phyloP scores from a whole-genome alignment of 352 stramenopile species.

The Nothophytophthora sp. region DNA sequence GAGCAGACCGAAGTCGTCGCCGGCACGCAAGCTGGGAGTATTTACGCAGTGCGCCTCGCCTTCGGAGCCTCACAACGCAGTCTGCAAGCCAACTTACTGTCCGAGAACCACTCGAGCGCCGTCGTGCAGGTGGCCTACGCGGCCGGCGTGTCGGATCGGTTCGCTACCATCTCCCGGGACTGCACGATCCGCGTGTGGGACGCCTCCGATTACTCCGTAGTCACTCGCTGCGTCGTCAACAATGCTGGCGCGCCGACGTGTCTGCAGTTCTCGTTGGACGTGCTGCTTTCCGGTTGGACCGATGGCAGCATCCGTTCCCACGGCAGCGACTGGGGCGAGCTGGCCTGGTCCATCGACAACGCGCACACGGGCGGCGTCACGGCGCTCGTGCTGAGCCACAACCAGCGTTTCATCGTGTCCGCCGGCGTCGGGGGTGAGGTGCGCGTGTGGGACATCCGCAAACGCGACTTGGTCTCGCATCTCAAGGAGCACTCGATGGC shows the following conservation, averaged over 20 bases:
- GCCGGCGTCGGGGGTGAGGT: constrained; percentile 87
- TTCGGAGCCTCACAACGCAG: constrained; percentile 33
- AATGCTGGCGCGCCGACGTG: constrained; percentile 70
- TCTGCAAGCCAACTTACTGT: constrained; percentile 23
- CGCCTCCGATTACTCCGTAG: constrained; percentile 83
- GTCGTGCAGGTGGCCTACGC: constrained; percentile 86
- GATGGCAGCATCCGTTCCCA: constrained; percentile 90
- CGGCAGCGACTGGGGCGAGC: constrained; percentile 77
- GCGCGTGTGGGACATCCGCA: constrained; percentile 93
- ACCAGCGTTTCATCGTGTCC: constrained; percentile 87
- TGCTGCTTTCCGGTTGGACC: constrained; percentile 90
- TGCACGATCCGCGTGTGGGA: constrained; percentile 91
- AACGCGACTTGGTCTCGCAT: constrained; percentile 88
- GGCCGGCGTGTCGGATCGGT: constrained; percentile 78
- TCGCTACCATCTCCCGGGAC: constrained; percentile 89
- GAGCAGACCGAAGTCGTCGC: constrained; percentile 70
- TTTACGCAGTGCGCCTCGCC: constrained; percentile 71
- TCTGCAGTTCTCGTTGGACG: constrained; percentile 86
- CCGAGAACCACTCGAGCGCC: constrained; percentile 79
- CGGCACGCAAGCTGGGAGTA: constrained; percentile 74
- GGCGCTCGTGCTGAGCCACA: constrained; percentile 89
- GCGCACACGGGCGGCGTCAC: constrained; percentile 90
- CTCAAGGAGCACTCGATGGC: constrained; percentile 92
- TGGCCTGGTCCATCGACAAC: constrained; percentile 90
- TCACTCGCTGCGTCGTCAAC: constrained; percentile 50